Conservation (phyloP, 202 grass and related monocot genomes). For the Setaria viridis region DNA sequence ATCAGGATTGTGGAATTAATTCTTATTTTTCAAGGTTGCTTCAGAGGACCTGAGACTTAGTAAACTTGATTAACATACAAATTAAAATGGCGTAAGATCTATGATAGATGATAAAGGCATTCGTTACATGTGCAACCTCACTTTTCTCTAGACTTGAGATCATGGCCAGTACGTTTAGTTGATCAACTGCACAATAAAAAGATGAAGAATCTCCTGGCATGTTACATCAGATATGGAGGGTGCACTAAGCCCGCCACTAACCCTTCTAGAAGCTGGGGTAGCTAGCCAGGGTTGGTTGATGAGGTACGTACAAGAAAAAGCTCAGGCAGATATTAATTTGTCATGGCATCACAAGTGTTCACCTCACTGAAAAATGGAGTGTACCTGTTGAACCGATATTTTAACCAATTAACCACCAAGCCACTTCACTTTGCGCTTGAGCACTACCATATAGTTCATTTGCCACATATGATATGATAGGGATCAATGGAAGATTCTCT, state of each 20-base stretch:
- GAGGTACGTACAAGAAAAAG: constrained; percentile 23
- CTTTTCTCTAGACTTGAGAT: background rate
- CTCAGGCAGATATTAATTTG: constrained; percentile 27
- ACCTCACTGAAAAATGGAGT: constrained; percentile 16
- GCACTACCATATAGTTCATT: background rate
- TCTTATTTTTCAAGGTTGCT: background rate
- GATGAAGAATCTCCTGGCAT: background rate
- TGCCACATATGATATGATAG: background rate
- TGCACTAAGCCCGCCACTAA: constrained; percentile 12
- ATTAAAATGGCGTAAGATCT: background rate
- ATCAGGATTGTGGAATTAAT: background rate
- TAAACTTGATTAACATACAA: background rate
- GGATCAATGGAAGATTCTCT: background rate
- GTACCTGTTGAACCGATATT: too few relatives aligned
- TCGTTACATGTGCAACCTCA: background rate
- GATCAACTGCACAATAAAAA: background rate
- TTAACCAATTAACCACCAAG: background rate
- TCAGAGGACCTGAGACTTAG: background rate
- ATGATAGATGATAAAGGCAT: constrained; percentile 2
- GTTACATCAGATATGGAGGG: constrained; percentile 14
- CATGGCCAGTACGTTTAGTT: background rate
- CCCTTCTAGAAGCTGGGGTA: constrained; percentile 38
- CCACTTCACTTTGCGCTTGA: background rate
- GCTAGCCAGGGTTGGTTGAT: constrained; percentile 26
- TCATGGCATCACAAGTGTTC: constrained; percentile 17